phyloP scores from a whole-genome alignment of 2,329 filamentous ascomycete genomes.

The Tolypocladium cylindrosporum region DNA sequence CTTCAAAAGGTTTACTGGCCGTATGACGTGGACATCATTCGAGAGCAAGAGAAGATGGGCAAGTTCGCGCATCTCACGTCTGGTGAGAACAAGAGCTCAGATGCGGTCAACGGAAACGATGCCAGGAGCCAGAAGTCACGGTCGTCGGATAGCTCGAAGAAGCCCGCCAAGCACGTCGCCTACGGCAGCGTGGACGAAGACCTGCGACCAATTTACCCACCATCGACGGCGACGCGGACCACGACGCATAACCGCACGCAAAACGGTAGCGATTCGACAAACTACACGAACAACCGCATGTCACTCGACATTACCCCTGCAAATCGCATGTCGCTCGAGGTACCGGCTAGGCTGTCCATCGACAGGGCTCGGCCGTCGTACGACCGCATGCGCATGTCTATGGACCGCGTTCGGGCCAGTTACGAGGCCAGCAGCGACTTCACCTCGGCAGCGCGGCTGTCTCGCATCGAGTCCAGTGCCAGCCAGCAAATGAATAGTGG shows the following conservation, averaged over 20 bases:
- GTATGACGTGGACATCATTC: constrained; percentile 88
- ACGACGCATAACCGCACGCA: constrained; percentile 72
- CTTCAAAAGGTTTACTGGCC: constrained; percentile 92
- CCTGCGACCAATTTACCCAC: constrained; percentile 84
- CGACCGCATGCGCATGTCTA: constrained; percentile 75
- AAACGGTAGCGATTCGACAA: constrained; percentile 89
- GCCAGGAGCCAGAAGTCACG: constrained; percentile 30
- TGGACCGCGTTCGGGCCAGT: constrained; percentile 74
- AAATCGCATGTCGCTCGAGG: constrained; percentile 53
- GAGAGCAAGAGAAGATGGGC: constrained; percentile 79
- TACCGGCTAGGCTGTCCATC: constrained; percentile 42
- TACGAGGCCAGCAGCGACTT: constrained; percentile 88
- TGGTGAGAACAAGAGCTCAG: constrained; percentile 21
- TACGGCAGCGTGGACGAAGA: constrained; percentile 72
- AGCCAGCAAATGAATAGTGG: constrained; percentile 27
- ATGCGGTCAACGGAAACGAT: constrained; percentile 26
- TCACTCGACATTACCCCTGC: constrained; percentile 33
- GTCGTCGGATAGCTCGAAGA: constrained; percentile 50
- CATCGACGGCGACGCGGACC: constrained; percentile 70
- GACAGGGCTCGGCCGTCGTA: constrained; percentile 74
- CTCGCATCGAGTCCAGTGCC: constrained; percentile 66
- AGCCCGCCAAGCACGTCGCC: constrained; percentile 41
- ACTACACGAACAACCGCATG: constrained; percentile 62
- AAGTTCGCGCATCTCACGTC: constrained; percentile 61
- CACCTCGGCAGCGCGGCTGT: constrained; percentile 77